Evolutionary conservation across 257 asterid species (phyloP).

Genomic region (Mitragyna speciosa): DNA sequence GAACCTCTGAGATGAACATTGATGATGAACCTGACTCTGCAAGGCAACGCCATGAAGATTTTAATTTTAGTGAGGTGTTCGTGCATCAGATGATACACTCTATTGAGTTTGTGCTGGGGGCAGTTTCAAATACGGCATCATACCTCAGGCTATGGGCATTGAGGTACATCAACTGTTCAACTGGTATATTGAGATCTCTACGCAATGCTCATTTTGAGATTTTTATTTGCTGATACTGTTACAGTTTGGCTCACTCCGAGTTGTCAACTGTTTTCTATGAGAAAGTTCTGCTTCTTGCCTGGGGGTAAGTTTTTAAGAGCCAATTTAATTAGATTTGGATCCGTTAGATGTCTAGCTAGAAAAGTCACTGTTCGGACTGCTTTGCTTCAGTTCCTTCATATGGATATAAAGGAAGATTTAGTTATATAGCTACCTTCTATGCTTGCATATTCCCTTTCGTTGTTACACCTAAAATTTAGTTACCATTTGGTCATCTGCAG

Average conservation of each 20-base stretch:
- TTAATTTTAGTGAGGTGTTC: constrained; percentile 83
- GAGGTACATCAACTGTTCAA: constrained; percentile 46
- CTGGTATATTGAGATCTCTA: not conserved
- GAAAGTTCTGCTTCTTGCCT: constrained; percentile 84
- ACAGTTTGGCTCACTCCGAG: constrained; percentile 95
- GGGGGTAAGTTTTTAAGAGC: constrained; percentile 61
- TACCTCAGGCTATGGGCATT: constrained; percentile 96
- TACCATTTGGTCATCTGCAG: not conserved
- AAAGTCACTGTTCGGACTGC: not conserved
- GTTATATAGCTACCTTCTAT: not conserved
- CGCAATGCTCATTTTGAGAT: not conserved
- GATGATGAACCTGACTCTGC: constrained; percentile 70
- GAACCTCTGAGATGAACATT: constrained; percentile 65
- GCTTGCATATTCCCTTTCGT: not conserved
- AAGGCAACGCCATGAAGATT: constrained; percentile 68
- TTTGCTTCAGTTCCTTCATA: not conserved
- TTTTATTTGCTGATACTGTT: constrained; percentile 16
- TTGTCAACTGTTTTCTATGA: constrained; percentile 90
- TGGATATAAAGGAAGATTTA: not conserved
- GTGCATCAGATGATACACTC: constrained; percentile 98
- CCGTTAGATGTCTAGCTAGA: not conserved
- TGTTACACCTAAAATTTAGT: not conserved
- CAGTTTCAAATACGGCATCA: constrained; percentile 94
- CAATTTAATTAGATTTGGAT: constrained; percentile 7
- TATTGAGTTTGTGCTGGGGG: constrained; percentile 92